phyloP scores from a whole-genome alignment of 805 yeast species.

The Pichia sporocuriosa region DNA sequence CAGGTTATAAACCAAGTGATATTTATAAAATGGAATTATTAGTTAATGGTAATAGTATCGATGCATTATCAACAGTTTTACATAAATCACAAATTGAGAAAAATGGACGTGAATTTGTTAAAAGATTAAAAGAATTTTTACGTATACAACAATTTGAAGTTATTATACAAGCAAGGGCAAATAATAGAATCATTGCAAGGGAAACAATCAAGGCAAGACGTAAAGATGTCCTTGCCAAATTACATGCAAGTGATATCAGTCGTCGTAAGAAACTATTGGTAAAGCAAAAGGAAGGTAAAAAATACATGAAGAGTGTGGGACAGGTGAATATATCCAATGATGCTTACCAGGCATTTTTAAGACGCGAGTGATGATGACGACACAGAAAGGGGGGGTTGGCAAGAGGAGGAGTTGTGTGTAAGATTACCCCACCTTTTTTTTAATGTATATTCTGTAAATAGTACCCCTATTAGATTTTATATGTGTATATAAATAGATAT shows the following conservation, averaged over 20 bases:
- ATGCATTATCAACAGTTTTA: constrained; percentile 87
- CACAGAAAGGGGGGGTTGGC: too few species aligned
- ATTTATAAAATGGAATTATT: constrained; percentile 82
- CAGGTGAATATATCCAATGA: constrained; percentile 72
- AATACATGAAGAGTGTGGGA: constrained; percentile 73
- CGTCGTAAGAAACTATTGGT: constrained; percentile 82
- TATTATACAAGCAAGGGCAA: constrained; percentile 83
- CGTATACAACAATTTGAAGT: constrained; percentile 86
- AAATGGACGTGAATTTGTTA: constrained; percentile 76
- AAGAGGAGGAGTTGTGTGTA: too few species aligned
- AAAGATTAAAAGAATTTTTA: constrained; percentile 70
- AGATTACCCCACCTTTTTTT: too few species aligned
- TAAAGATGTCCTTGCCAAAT: constrained; percentile 87
- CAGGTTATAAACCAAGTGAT: constrained; percentile 75
- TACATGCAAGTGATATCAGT: constrained; percentile 90
- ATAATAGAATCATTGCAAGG: constrained; percentile 74
- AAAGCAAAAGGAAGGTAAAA: constrained; percentile 92
- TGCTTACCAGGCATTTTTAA: constrained; percentile 81
- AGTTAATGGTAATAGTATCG: constrained; percentile 84
- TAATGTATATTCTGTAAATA: too few species aligned
- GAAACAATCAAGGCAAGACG: constrained; percentile 91
- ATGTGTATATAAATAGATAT: too few species aligned
- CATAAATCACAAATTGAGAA: constrained; percentile 70
- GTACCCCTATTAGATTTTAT: too few species aligned
- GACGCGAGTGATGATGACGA: constrained; percentile 24